Base-by-base conservation (phyloP, 169 alveolate species). In the Eimeria brunetti region DNA sequence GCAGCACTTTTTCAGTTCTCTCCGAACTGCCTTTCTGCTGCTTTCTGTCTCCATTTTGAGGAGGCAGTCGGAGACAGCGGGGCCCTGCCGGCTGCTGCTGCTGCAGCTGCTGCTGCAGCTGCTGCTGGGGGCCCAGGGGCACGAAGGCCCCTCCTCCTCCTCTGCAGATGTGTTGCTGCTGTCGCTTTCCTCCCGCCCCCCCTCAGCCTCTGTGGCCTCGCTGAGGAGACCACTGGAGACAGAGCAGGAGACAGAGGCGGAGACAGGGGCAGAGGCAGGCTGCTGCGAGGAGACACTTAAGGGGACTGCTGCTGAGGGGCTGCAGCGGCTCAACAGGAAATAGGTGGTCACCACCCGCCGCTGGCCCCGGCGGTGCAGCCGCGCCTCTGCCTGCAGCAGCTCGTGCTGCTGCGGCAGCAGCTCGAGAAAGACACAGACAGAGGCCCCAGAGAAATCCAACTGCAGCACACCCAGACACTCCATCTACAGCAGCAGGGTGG, bases 281-380 rank as follows among this genome's bases (percentile, higher is more conserved):
- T 46, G 60, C 3, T 46, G 41, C 0, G 88, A 30, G 20, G 53
- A 44, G 8, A 16, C 85, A 44, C 41, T 51, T 9, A 62, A 11
- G 14, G 85, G 14, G 14, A 46, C 36, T 38, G 83, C 86, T 11
- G 73, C 71, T 8, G 88, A 49, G 36, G 56, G 69, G 89, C 41
- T 51, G 60, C 62, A 81, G 18, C 92, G 56, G 41, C 88, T 67
- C n/a, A 93, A 24, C 49, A 93, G 81, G 64, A 83, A 93, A n/a
- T 53, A 93, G 8, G 94, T 83, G 20, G 88, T 71, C 58, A 93
- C 96, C 27, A 46, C 58, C 80, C 96, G 92, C 51, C 89, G 49
- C 94, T 93, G 96, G 20, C 96, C 96, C 6, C 96, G 58, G 36
- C 96, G 96, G 69, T 93, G 96, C 46, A 93, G 88, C 33, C 96